Evolutionary conservation across 2,329 filamentous ascomycete species (phyloP), one percentile per base, ranked within the genome.

Genomic region (Gliomastix tumulicola): DNA sequence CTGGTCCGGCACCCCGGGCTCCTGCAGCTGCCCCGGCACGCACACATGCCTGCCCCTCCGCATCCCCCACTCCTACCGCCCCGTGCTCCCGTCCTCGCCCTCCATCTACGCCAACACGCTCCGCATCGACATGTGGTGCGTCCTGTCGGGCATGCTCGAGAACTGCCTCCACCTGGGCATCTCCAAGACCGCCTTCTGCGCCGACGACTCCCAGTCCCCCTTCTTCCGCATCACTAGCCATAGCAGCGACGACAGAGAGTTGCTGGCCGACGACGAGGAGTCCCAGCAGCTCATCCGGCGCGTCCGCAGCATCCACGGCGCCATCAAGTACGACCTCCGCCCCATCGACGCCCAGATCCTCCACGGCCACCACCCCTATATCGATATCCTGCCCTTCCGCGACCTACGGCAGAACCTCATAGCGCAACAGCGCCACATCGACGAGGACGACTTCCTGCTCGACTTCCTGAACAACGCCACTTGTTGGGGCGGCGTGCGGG

Each of bases 371-470:
- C 51, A 54, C 17, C 51, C 51, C 2, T 54, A 49, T 20, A 44
- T 54, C 13, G 51, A 54, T 17, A 36, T 38, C 4, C 44, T 54
- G 4, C 51, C 51, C 4, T 53, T 53, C 34, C 43, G 32, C n/a
- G 43, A 47, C 16, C 37, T 55, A 6, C 45, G 51, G 7, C 47
- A 52, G 5, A 52, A 50, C 5, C 37, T 54, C 12, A 54, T 54
- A n/a, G 34, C 38, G 13, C 30, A 44, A 7, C 41, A 40, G 32
- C 35, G 44, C n/a, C 34, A 36, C 6, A 44, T 49, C 30, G 45
- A 55, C 25, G 47, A 51, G 38, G 48, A 50, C 20, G 51, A 50
- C 37, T 51, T 54, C 36, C 54, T 54, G 20, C 50, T 51, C 25
- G 51, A 55, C 22, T 42, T 48, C 6, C 30, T 50, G n/a, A 51